Conservation (phyloP, 495 filamentous ascomycete genomes). For the Hyaloscypha variabilis region DNA sequence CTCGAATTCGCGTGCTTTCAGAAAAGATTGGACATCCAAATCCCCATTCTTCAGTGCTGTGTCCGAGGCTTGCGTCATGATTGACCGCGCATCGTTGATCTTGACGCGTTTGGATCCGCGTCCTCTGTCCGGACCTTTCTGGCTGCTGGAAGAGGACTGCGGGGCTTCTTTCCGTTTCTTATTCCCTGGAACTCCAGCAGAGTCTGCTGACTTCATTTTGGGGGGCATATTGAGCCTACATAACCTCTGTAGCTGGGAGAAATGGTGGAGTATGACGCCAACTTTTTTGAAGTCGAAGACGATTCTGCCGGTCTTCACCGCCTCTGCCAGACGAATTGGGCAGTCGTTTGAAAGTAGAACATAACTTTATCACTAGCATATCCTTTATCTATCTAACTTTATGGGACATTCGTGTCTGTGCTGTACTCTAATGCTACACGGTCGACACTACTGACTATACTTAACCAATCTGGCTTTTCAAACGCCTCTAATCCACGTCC, state of each 20-base stretch:
- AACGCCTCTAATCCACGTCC: background rate
- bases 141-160: constrained; percentile 19
- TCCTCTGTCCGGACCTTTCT: constrained; percentile 31
- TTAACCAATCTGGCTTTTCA: background rate
- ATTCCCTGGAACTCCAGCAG: background rate
- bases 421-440: background rate
- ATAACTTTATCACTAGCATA: no score
- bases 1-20: constrained; percentile 82
- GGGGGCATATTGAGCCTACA: constrained; percentile 21
- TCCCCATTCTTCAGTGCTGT: constrained; percentile 76
- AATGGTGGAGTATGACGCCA: background rate
- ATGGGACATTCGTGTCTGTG: background rate
- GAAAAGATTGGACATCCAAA: constrained; percentile 79
- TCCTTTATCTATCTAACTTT: background rate
- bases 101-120: constrained; percentile 61
- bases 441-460: background rate
- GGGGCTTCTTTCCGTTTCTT: constrained; percentile 31
- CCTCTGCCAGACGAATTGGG: background rate
- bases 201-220: constrained; percentile 6
- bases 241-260: background rate
- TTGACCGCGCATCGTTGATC: constrained; percentile 66
- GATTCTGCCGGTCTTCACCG: background rate
- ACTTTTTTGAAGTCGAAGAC: background rate
- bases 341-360: no score
- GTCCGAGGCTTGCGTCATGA: constrained; percentile 71